Evolutionary conservation across 148 eudicot genomes (phyloP), one percentile per base, ranked within the genome.

Genomic region (Pouteria glomerata): DNA sequence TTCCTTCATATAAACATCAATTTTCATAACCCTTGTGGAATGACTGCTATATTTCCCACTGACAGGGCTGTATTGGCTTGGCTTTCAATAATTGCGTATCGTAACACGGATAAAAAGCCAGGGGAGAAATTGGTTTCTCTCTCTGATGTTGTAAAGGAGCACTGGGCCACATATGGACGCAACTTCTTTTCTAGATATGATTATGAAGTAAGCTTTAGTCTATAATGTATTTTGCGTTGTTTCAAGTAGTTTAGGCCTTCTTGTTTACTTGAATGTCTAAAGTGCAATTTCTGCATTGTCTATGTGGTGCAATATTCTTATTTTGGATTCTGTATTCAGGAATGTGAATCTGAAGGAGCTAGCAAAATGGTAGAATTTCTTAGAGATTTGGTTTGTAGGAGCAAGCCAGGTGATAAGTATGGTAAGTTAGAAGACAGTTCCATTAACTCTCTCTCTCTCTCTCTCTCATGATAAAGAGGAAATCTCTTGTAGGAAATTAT

Each of bases 111-210:
- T 70, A 95, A 74, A 74, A 88, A 84, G 59, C 68, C 85, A 5
- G 97, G 92, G 63, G 99, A 88, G 69, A 85, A 71, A 70, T 76
- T 95, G 76, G 85, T 89, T 65, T 91, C 97, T 52, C 96, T 95
- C 34, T 74, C 97, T 68, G 97, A 95, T 82, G 84, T 95, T 74
- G 99, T 95, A 18, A 81, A 87, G 63, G 96, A 95, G 85, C 84
- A 95, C 72, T 95, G 99, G 99, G 97, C 88, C 39, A 89, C 85
- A 63, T 95, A 89, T 66, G 99, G 99, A 64, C 89, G 99, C 73
- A 95, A 95, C 78, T 95, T 92, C 88, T 95, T 95, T 73, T 92
- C 99, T 42, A 77, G 99, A 95, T 95, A 95, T 73, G 99, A 95
- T 74, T 95, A 95, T 68, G 99, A 95, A 85, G 97, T 88, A 82